These are phyloP conservation scores for Epipyxis sp. DNA, from an alignment of 108 stramenopile genomes.

Conservation along the genomic window DNA sequence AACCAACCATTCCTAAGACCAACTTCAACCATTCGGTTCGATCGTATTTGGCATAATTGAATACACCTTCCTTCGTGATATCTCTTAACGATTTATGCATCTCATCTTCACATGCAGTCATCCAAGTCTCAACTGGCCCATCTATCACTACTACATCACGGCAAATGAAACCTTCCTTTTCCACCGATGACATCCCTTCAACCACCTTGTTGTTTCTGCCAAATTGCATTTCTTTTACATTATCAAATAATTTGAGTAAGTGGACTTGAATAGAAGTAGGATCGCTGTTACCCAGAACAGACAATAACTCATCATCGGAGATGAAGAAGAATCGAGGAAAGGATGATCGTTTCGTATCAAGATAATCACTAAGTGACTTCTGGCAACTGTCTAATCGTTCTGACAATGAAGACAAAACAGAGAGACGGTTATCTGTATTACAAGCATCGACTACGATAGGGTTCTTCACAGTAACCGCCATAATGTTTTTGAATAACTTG, in stretches of 20 bases:
- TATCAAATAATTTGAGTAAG: constrained; percentile 69
- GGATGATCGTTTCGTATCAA: constrained; percentile 65
- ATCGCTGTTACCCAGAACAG: constrained; percentile 60
- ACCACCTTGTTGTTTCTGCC: constrained; percentile 52
- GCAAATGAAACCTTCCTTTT: constrained; percentile 59
- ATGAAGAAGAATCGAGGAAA: constrained; percentile 73
- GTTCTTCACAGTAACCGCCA: constrained; percentile 53
- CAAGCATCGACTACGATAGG: constrained; percentile 64
- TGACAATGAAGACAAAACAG: constrained; percentile 46
- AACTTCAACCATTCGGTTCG: constrained; percentile 57
- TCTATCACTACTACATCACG: constrained; percentile 47
- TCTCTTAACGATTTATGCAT: constrained; percentile 53
- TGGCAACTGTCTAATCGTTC: constrained; percentile 64
- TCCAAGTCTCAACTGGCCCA: constrained; percentile 68
- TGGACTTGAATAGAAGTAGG: constrained; percentile 66
- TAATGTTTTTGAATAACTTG: constrained; percentile 64
- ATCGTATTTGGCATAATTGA: constrained; percentile 55
- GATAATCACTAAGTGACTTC: constrained; percentile 62
- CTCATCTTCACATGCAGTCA: constrained; percentile 58
- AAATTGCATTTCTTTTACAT: constrained; percentile 60
- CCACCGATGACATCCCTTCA: constrained; percentile 54
- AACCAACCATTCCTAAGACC: constrained; percentile 62
- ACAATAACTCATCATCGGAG: constrained; percentile 68
- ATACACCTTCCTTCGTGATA: constrained; percentile 66
- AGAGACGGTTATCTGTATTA: constrained; percentile 52